Base-by-base conservation (phyloP, 805 yeast genomes). In the Metschnikowia lachancei region DNA sequence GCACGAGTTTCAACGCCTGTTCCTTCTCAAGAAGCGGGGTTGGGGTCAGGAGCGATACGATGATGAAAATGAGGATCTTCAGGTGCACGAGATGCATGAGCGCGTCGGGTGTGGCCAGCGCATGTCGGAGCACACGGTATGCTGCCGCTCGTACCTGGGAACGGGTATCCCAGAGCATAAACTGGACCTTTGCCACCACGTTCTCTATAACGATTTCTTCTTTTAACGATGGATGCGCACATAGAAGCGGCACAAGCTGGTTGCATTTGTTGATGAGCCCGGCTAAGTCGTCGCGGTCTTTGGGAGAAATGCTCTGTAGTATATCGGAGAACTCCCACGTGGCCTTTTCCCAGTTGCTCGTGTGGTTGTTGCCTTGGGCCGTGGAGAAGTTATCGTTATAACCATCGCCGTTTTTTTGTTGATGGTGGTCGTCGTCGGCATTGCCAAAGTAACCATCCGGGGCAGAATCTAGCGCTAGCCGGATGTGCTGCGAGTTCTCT, bases 101-200 rank as follows among this genome's bases (percentile, higher is more conserved):
- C 2, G 90, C 78, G 6, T 76, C 77, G 12, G 70, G 59, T 49
- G 78, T 78, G 29, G 76, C 75, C 16, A 85, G 69, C 14, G 87
- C 69, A 52, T 85, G 77, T 14, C 97, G 69, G 18, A 89, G 75
- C 1, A 89, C 74, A 41, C 95, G 71, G 62, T 82, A 89, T 0
- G 91, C 96, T 2, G 89, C 76, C 0, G 91, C 85, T 7, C 83
- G 74, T 1, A 87, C 84, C 47, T 80, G 82, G 24, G 82, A 73
- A 39, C 78, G 74, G 6, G 70, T 71, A 55, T 79, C 81, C 22
- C 79, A 67, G 17, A 91, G 63, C 60, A 89, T 69, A 17, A 75
- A 74, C 55, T 82, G 86, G 10, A 91, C 72, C 28, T 81, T 66
- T 41, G 71, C 72, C 20, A 85, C 69, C 43, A 84, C 76, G 1